phyloP scores from a whole-genome alignment of 495 filamentous ascomycete genomes.

The Tetracladium setigerum region DNA sequence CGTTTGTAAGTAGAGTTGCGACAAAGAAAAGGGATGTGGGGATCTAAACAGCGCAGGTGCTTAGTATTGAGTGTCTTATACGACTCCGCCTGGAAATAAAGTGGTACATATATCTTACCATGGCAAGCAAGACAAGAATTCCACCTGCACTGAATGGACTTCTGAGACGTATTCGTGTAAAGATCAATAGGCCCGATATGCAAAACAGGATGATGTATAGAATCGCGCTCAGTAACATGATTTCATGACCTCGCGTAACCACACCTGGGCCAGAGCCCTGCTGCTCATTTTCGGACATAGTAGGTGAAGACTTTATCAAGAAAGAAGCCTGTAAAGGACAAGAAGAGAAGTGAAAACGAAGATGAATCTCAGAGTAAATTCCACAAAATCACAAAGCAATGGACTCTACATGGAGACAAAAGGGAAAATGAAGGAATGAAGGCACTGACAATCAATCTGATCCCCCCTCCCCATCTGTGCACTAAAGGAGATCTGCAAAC shows the following conservation, averaged over 20 bases:
- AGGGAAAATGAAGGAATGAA: too few relatives aligned
- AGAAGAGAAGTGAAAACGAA: too few relatives aligned
- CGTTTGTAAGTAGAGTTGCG: slow-evolving; percentile 32
- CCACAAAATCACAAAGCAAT: too few relatives aligned
- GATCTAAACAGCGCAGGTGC: slow-evolving; percentile 19
- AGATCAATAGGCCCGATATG: slow-evolving; percentile 38
- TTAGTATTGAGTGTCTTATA: background rate
- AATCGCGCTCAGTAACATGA: slow-evolving; percentile 35
- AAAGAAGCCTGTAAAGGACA: too few relatives aligned
- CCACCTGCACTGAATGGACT: slow-evolving; percentile 42
- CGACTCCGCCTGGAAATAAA: background rate
- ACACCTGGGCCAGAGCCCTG: too few relatives aligned
- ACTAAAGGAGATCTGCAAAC: too few relatives aligned
- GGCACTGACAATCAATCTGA: too few relatives aligned
- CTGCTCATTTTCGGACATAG: too few relatives aligned
- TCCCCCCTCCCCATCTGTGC: too few relatives aligned
- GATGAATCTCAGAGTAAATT: too few relatives aligned
- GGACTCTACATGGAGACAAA: too few relatives aligned
- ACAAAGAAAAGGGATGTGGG: slow-evolving; percentile 36
- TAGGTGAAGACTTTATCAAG: too few relatives aligned
- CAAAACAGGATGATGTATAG: slow-evolving; percentile 31
- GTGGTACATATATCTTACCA: slow-evolving; percentile 17
- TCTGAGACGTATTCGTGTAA: slow-evolving; percentile 36
- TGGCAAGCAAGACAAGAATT: slow-evolving; percentile 34
- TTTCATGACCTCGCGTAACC: slow-evolving; percentile 37